Evolutionary conservation across 169 alveolate genomes (phyloP), one percentile per base, ranked within the genome.

Genomic region (Cryptosporidium felis): DNA sequence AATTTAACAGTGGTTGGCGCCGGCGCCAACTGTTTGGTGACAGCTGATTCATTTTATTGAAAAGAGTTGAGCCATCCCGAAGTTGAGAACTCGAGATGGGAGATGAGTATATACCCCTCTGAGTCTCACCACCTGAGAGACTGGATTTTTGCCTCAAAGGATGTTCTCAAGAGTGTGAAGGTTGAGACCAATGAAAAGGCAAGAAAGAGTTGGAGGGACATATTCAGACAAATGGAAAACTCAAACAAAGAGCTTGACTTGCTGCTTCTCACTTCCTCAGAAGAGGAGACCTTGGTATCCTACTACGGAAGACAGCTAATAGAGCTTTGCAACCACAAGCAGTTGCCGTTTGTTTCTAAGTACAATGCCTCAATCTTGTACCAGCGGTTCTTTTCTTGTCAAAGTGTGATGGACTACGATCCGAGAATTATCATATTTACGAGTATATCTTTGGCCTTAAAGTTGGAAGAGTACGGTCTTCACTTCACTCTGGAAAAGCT

Each of bases 341-440:
- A 74, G 28, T 44, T 74, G 16, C 85, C 85, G 23, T 74, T 74
- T 36, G 59, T 74, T 2, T 49, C 67, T 21, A 74, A 53, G n/a
- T 74, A 74, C 40, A 74, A 56, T 36, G 85, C 85, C 23, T 49
- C 85, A 18, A n/a, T 89, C 41, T 45, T 89, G 36, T 89, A 89
- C 53, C 85, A 79, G 38, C 58, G 92, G 42, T 89, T 89, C 59
- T 89, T 80, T 63, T 81, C 88, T 21, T 60, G 49, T 42, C 91
- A 89, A 67, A 89, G 89, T 46, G 89, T 89, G 36, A 82, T 89
- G 82, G 89, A 60, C 16, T 89, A 89, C 74, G 92, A 89, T 65
- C 92, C 92, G 18, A 85, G 92, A 65, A 89, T 89, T 28, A 82
- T 89, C 63, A 89, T 89, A 46, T 89, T 89, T 44, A 89, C 92